These are phyloP conservation scores for Phytophthora kernoviae DNA, from an alignment of 352 stramenopile species.

Conservation along the genomic window DNA sequence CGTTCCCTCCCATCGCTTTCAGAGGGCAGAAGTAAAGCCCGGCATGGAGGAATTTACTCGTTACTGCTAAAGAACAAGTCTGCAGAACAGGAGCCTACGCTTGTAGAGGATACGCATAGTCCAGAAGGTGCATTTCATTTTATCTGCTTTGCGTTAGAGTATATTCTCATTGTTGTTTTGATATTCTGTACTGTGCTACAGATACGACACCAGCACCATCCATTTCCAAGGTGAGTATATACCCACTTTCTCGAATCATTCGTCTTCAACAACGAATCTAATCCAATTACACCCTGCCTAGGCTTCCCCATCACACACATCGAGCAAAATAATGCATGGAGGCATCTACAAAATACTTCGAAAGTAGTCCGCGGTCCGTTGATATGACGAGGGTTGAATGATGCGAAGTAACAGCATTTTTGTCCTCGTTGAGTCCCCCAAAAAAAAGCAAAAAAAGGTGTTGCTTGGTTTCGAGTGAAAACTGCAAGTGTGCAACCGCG, in stretches of 20 bases:
- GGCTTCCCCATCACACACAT: slow-evolving; percentile 39
- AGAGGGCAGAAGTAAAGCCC: slow-evolving; percentile 56
- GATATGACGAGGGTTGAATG: slow-evolving; percentile 1
- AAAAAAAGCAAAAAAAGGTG: too few species aligned
- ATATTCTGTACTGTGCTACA: slow-evolving; percentile 7
- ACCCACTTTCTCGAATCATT: not conserved
- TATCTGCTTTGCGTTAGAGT: not conserved
- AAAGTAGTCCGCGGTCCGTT: slow-evolving; percentile 13
- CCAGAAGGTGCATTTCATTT: slow-evolving; percentile 9
- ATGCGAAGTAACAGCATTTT: not conserved
- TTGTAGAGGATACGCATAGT: slow-evolving; percentile 55
- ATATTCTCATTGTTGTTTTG: not conserved
- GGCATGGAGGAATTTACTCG: slow-evolving; percentile 82
- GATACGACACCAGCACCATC: slow-evolving; percentile 9
- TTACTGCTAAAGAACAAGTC: slow-evolving; percentile 69
- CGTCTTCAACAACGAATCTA: slow-evolving; percentile 1
- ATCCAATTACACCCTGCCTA: slow-evolving; percentile 10
- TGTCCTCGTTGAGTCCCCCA: not conserved
- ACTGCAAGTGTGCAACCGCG: too few species aligned
- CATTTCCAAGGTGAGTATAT: slow-evolving; percentile 21
- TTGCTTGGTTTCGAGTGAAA: not conserved
- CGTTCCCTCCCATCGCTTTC: slow-evolving; percentile 22
- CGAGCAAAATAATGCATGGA: slow-evolving; percentile 58
- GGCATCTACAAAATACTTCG: slow-evolving; percentile 78
- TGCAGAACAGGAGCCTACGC: slow-evolving; percentile 50